Conservation (phyloP, 352 stramenopile species). For the Stramenopiles sp. region DNA sequence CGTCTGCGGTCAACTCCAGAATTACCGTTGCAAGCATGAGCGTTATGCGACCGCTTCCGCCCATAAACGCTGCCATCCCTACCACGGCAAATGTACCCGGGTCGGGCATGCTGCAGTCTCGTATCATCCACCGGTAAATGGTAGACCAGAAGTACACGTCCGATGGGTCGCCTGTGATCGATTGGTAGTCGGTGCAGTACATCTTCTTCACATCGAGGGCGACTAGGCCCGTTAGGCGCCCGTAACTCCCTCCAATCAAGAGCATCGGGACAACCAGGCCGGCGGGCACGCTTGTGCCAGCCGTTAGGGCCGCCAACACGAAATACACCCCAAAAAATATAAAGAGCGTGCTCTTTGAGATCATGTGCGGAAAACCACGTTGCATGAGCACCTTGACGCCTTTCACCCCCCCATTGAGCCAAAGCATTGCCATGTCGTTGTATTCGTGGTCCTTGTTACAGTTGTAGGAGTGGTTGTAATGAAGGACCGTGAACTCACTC, state of each 20-base stretch:
- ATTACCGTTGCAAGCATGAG: not conserved
- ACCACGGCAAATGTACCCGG: not conserved
- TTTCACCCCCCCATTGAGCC: not conserved
- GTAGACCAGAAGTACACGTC: not conserved
- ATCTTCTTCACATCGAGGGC: not conserved
- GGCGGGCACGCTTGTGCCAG: not conserved
- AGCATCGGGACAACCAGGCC: not conserved
- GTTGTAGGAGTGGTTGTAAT: not conserved
- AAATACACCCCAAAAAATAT: not conserved
- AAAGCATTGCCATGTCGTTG: not conserved
- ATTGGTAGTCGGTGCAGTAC: not conserved
- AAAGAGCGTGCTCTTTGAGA: not conserved
- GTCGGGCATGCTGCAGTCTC: not conserved
- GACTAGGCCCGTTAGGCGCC: not conserved
- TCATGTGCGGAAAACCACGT: not conserved
- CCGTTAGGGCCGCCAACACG: not conserved
- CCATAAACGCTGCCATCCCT: not conserved
- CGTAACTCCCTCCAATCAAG: not conserved
- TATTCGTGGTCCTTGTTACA: not conserved
- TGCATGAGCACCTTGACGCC: not conserved
- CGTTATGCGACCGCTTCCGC: not conserved
- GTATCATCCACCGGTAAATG: not conserved
- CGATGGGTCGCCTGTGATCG: not conserved
- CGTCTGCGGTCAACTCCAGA: not conserved
- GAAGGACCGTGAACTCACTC: not conserved